Evolutionary conservation across 352 stramenopile genomes (phyloP).

Genomic region (Phytophthora europaea): DNA sequence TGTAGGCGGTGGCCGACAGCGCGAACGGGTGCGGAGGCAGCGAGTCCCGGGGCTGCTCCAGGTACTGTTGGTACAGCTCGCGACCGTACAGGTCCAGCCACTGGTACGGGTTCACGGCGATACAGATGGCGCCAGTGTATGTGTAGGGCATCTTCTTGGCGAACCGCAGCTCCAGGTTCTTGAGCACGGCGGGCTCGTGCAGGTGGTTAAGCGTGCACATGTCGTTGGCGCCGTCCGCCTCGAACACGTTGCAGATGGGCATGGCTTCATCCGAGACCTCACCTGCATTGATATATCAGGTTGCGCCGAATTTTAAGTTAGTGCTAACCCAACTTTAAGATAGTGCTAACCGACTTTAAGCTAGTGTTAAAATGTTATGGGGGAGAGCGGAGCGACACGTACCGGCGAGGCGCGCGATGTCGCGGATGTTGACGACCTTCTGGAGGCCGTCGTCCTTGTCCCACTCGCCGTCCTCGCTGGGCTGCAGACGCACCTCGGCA

Average conservation of each 20-base stretch:
- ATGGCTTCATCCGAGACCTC: constrained; percentile 83
- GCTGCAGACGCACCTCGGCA: constrained; percentile 73
- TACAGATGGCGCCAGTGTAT: constrained; percentile 86
- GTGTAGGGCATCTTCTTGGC: constrained; percentile 79
- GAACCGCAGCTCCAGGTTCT: constrained; percentile 83
- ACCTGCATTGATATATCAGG: constrained; percentile 24
- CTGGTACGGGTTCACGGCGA: constrained; percentile 86
- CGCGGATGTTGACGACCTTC: constrained; percentile 67
- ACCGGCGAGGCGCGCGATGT: constrained; percentile 67
- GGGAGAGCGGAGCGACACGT: background rate
- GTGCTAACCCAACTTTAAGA: background rate
- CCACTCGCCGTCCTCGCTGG: constrained; percentile 62
- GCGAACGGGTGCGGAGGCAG: constrained; percentile 78
- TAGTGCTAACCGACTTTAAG: background rate
- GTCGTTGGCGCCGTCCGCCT: constrained; percentile 69
- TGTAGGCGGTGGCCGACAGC: constrained; percentile 73
- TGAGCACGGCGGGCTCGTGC: constrained; percentile 80
- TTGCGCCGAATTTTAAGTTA: background rate
- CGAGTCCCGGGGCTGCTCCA: constrained; percentile 62
- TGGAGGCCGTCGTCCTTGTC: constrained; percentile 70
- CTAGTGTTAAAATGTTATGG: background rate
- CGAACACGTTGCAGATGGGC: constrained; percentile 88
- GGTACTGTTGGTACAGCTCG: constrained; percentile 72
- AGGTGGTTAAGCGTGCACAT: constrained; percentile 88
- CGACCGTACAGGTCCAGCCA: constrained; percentile 83